Conservation (phyloP, 2,329 filamentous ascomycete genomes). For the Colletotrichum phormii region DNA sequence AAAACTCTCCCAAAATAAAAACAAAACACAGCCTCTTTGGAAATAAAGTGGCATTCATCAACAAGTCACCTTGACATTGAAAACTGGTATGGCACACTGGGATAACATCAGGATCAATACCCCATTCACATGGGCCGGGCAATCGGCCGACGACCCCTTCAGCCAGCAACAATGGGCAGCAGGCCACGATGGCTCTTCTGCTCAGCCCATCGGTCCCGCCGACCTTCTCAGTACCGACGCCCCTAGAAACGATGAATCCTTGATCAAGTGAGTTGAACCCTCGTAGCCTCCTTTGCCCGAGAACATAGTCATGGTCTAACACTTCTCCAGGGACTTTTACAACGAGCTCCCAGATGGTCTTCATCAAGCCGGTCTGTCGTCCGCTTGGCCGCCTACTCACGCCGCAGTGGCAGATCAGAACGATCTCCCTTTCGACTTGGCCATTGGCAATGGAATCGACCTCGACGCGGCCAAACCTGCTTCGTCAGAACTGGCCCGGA, state of each 20-base stretch:
- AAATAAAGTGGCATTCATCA: not conserved
- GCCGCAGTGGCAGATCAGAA: not conserved
- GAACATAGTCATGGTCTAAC: not conserved
- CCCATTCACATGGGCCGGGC: slow-evolving; percentile 13
- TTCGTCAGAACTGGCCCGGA: not conserved
- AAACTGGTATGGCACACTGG: slow-evolving; percentile 22
- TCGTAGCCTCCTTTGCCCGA: not conserved
- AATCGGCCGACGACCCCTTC: slow-evolving; percentile 3
- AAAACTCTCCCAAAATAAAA: not conserved
- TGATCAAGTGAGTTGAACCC: slow-evolving; percentile 12
- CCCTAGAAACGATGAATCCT: not conserved
- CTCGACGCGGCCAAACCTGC: not conserved
- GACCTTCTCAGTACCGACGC: not conserved
- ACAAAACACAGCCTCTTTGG: slow-evolving; percentile 21
- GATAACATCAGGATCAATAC: not conserved
- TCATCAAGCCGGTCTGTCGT: slow-evolving; percentile 1
- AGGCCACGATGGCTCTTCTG: not conserved
- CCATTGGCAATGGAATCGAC: slow-evolving; percentile 10
- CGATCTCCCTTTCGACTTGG: slow-evolving; percentile 19
- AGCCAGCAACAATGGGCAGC: slow-evolving; percentile 1
- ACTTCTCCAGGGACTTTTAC: slow-evolving; percentile 7
- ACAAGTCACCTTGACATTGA: not conserved
- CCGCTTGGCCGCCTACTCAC: not conserved
- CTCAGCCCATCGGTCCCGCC: not conserved
- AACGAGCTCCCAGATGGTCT: not conserved